Conservation (phyloP, 2,329 filamentous ascomycete species). For the Endoconidiophora laricicola region DNA sequence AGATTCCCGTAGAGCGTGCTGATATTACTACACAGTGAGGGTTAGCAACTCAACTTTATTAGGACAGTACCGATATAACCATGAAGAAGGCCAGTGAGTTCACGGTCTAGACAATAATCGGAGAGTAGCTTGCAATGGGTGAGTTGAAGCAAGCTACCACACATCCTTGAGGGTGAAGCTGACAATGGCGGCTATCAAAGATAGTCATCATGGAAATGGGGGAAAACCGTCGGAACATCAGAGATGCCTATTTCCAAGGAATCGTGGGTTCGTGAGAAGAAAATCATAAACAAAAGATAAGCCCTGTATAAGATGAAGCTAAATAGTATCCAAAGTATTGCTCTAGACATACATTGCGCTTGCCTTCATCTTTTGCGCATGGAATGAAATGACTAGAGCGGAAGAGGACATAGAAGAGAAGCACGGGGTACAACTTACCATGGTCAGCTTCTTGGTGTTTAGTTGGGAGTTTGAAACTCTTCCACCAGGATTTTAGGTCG, state of each 20-base stretch:
- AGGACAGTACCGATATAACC: too few species aligned
- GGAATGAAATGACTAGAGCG: not conserved
- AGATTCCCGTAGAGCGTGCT: slow-evolving; percentile 53
- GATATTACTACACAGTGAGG: slow-evolving; percentile 2
- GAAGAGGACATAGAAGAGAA: not conserved
- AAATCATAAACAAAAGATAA: not conserved
- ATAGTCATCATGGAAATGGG: too few species aligned
- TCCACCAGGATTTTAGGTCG: slow-evolving; percentile 94
- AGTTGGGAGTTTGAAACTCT: slow-evolving; percentile 61
- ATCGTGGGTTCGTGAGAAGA: not conserved
- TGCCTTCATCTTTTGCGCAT: too few species aligned
- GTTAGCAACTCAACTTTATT: not conserved
- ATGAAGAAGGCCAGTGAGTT: too few species aligned
- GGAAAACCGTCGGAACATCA: too few species aligned
- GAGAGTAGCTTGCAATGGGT: too few species aligned
- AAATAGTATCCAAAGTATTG: too few species aligned
- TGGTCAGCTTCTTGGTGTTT: slow-evolving; percentile 27
- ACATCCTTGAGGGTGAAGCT: not conserved
- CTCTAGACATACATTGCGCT: too few species aligned
- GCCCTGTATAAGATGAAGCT: too few species aligned
- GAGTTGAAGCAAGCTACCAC: too few species aligned
- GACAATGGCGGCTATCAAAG: not conserved
- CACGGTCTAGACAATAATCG: too few species aligned
- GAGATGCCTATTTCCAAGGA: not conserved
- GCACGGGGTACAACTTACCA: slow-evolving; percentile 25